These are phyloP conservation scores for Patellifolia procumbens DNA, from an alignment of 179 eudicot genomes.

Conservation along the genomic window DNA sequence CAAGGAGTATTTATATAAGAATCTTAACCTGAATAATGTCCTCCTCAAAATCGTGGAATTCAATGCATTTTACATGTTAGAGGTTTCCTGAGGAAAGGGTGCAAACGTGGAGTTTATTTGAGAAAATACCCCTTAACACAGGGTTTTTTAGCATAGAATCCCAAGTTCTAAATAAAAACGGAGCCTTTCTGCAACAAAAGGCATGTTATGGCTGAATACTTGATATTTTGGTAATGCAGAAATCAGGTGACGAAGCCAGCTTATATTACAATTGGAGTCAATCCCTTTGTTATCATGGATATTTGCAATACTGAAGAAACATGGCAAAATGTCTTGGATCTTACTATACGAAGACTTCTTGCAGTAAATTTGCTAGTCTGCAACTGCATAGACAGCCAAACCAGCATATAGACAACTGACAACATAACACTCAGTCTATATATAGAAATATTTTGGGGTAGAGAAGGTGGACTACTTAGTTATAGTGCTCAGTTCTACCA, in stretches of 20 bases:
- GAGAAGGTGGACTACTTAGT: background rate
- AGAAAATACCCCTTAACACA: no score
- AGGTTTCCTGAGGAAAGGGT: no score
- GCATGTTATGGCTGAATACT: background rate
- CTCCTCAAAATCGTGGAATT: no score
- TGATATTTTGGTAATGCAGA: no score
- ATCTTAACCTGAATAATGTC: no score
- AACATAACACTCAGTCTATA: background rate
- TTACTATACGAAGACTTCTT: background rate
- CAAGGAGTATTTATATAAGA: no score
- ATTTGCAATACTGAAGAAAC: background rate
- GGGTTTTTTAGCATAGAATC: no score
- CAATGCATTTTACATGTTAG: no score
- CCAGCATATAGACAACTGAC: background rate
- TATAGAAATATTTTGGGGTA: background rate
- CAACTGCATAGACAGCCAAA: background rate
- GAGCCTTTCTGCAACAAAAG: constrained; percentile 1
- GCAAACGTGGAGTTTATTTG: no score
- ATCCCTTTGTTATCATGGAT: background rate
- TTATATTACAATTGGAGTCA: background rate
- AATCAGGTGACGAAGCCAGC: background rate
- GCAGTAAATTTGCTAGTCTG: background rate
- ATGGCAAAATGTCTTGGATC: background rate
- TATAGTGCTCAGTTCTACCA: background rate
- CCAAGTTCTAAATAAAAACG: background rate